Conservation (phyloP, 1,284 basidiomycete species). For the Agroathelia rolfsii region DNA sequence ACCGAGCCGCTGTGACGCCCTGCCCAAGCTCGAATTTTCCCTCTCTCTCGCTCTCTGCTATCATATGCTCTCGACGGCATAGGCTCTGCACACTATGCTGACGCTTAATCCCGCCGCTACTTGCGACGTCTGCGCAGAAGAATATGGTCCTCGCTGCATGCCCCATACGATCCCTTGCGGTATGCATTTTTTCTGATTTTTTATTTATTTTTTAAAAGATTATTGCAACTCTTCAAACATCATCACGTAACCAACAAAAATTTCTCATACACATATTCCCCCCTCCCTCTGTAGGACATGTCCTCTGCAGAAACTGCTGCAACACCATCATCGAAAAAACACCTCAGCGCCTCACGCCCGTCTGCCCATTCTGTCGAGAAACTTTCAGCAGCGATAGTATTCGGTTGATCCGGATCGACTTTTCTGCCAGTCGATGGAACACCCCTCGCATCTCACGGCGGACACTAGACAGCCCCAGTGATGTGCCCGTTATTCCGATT, state of each 20-base stretch:
- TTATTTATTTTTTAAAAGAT: no score
- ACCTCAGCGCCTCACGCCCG: conserved; percentile 48
- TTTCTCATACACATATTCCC: conserved; percentile 12
- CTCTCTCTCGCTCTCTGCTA: no score
- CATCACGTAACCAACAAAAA: no score
- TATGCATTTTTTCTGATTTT: conserved; percentile 23
- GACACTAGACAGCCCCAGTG: conserved; percentile 33
- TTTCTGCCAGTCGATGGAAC: conserved; percentile 50
- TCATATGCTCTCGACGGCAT: no score
- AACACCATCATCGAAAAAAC: conserved; percentile 73
- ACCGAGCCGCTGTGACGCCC: no score
- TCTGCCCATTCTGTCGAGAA: conserved; percentile 75
- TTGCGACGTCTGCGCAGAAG: conserved; percentile 80
- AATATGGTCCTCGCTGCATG: conserved; percentile 60
- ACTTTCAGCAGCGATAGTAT: conserved; percentile 50
- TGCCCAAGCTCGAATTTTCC: no score
- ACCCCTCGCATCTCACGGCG: conserved; percentile 51
- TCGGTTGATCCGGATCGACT: conserved; percentile 71
- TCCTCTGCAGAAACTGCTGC: conserved; percentile 65
- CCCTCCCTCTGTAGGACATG: conserved; percentile 44
- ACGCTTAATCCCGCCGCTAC: conserved; percentile 67
- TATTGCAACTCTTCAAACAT: no score
- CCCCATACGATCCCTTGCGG: conserved; percentile 75
- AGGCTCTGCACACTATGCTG: conserved; percentile 44
- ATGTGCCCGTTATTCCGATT: no score